Evolutionary conservation across 495 filamentous ascomycete genomes (phyloP).

Genomic region (Penicillium mononematosum): DNA sequence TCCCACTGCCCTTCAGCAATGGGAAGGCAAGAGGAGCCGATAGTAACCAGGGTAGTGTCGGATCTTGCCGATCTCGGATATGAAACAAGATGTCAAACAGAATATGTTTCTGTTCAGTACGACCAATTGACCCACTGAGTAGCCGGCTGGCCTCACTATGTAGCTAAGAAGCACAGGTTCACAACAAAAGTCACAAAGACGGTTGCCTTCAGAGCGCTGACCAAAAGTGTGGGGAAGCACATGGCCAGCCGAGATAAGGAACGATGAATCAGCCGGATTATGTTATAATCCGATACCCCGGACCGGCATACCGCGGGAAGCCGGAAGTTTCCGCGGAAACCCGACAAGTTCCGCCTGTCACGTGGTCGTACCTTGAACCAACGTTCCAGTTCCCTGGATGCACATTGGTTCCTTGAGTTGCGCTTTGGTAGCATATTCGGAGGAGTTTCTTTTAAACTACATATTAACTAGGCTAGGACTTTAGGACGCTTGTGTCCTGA

Average conservation of each 20-base stretch:
- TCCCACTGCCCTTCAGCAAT: constrained; percentile 22
- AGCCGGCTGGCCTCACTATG: neutral
- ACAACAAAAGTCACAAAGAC: neutral
- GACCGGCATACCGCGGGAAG: constrained; percentile 20
- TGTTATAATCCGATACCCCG: constrained; percentile 17
- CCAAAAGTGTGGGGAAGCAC: constrained; percentile 16
- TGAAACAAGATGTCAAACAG: neutral
- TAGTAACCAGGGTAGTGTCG: neutral
- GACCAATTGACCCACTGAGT: neutral
- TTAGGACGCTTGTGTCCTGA: neutral
- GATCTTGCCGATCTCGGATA: neutral
- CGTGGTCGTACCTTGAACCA: neutral
- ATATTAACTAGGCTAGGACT: neutral
- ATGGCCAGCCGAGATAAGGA: constrained; percentile 11
- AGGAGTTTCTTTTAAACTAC: neutral
- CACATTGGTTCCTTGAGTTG: neutral
- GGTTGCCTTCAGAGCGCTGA: constrained; percentile 7
- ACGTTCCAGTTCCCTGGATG: neutral
- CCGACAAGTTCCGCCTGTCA: constrained; percentile 9
- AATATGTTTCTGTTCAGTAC: neutral
- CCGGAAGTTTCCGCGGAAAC: constrained; percentile 20
- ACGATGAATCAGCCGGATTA: constrained; percentile 25
- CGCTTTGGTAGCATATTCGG: constrained; percentile 2
- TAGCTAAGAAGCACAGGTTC: neutral
- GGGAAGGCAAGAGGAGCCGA: neutral